Conservation (phyloP, 164 flowering plant genomes). For the Aristolochia californica region DNA sequence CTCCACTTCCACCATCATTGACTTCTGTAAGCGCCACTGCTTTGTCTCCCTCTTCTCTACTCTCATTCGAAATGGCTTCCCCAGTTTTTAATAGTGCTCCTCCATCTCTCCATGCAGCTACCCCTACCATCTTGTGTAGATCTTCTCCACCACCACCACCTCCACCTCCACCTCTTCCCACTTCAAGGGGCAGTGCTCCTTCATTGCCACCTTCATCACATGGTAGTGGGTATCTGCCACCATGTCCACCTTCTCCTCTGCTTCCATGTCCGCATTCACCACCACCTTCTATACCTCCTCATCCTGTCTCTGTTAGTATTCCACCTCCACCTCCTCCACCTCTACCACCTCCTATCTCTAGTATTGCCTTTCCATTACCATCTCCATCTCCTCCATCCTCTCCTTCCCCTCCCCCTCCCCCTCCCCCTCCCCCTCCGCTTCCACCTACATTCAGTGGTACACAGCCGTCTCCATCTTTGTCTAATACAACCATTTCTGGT, state of each 20-base stretch:
- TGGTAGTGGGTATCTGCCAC: neutral
- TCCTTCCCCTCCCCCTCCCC: constrained; percentile 10
- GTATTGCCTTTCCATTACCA: neutral
- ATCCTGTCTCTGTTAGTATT: neutral
- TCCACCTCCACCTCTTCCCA: neutral
- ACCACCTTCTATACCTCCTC: constrained; percentile 3
- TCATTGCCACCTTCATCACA: neutral
- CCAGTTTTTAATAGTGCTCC: neutral
- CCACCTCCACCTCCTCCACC: neutral
- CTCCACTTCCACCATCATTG: constrained; percentile 5
- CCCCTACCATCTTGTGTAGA: neutral
- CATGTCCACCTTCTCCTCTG: constrained; percentile 3
- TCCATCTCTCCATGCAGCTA: neutral
- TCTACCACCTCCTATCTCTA: constrained; percentile 2
- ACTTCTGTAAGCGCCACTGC: constrained; percentile 2
- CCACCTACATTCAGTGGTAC: neutral
- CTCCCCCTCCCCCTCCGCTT: constrained; percentile 3
- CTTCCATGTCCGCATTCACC: too few relatives aligned
- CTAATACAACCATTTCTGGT: constrained; percentile 2
- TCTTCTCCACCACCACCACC: constrained; percentile 5
- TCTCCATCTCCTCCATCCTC: constrained; percentile 3
- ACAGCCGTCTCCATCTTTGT: neutral
- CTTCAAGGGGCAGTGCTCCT: neutral
- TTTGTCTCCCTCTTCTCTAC: too few relatives aligned
- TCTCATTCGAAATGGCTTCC: too few relatives aligned